A percentile compares a stretch with the other conserved stretches of the same genome.
phyloP scores from a whole-genome alignment of 768 basidiomycete genomes.

The Amanita pseudoporphyria region DNA sequence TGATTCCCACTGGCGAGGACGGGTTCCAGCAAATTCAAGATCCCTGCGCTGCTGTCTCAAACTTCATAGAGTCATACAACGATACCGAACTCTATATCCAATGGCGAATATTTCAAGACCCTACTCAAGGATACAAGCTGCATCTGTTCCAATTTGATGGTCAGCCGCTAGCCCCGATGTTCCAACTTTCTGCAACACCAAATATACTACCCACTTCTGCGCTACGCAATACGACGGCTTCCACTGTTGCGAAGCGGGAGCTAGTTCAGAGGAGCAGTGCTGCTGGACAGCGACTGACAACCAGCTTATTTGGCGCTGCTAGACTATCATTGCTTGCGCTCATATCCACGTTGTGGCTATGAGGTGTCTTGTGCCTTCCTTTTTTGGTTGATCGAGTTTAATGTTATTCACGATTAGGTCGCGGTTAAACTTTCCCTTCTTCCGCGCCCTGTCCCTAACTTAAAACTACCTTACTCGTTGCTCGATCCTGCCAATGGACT shows the following conservation, averaged over 20 bases:
- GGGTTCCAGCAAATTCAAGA: conserved; percentile 95
- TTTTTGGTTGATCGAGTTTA: conserved; percentile 2
- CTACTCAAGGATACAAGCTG: conserved; percentile 51
- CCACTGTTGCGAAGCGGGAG: conserved; percentile 15
- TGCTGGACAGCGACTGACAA: conserved; percentile 14
- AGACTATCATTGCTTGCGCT: conserved; percentile 21
- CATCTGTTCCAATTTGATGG: conserved; percentile 78
- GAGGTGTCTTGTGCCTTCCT: conserved; percentile 6
- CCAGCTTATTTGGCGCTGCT: conserved; percentile 18
- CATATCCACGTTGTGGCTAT: conserved; percentile 21
- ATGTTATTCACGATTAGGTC: neutral
- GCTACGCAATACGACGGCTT: conserved; percentile 45
- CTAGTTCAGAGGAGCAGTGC: conserved; percentile 16
- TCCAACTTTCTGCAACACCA: conserved; percentile 57
- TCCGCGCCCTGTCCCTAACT: neutral
- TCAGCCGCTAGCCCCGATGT: conserved; percentile 60
- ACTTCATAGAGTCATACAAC: conserved; percentile 82
- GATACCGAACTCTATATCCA: conserved; percentile 49
- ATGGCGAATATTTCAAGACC: conserved; percentile 73
- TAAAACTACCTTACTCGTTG: conserved; percentile 4
- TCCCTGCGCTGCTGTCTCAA: conserved; percentile 81
- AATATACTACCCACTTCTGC: conserved; percentile 76
- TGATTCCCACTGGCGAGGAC: conserved; percentile 62
- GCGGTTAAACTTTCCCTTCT: neutral
- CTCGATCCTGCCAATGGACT: neutral